Percentiles rank a stretch among this genome's conserved stretches.
phyloP scores from a whole-genome alignment of 331 rosid genomes.

The Ulmus americana region DNA sequence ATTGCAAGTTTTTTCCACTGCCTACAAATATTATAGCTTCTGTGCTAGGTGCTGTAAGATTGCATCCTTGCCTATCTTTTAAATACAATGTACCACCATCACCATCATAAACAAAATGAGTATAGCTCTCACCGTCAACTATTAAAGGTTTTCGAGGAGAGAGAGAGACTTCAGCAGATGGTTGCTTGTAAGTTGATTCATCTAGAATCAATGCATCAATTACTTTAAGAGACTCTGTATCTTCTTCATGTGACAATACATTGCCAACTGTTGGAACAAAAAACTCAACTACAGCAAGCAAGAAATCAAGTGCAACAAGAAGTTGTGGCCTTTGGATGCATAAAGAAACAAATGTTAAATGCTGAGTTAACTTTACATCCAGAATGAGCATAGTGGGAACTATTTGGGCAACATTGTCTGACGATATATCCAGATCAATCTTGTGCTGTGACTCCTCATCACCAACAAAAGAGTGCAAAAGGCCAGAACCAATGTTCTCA shows the following conservation, averaged over 20 bases:
- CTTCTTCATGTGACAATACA: slow-evolving; percentile 56
- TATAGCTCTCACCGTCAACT: slow-evolving; percentile 63
- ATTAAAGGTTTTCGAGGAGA: slow-evolving; percentile 74
- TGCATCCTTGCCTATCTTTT: slow-evolving; percentile 51
- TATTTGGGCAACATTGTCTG: slow-evolving; percentile 32
- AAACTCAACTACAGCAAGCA: slow-evolving; percentile 86
- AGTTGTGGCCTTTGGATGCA: slow-evolving; percentile 86
- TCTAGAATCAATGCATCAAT: slow-evolving; percentile 58
- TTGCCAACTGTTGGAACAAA: slow-evolving; percentile 73
- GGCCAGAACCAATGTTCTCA: slow-evolving; percentile 39
- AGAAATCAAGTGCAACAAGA: slow-evolving; percentile 91
- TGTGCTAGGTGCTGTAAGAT: slow-evolving; percentile 49
- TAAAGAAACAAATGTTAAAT: slow-evolving; percentile 55
- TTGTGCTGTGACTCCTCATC: slow-evolving; percentile 32
- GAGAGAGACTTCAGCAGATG: slow-evolving; percentile 54
- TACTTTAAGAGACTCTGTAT: slow-evolving; percentile 31
- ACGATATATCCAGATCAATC: slow-evolving; percentile 27
- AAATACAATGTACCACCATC: slow-evolving; percentile 67
- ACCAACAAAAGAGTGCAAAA: slow-evolving; percentile 26
- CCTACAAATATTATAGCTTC: slow-evolving; percentile 81
- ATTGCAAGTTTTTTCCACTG: slow-evolving; percentile 80
- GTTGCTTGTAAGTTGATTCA: slow-evolving; percentile 62
- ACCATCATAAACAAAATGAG: slow-evolving; percentile 82
- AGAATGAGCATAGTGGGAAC: slow-evolving; percentile 86
- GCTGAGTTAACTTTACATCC: slow-evolving; percentile 58